These are phyloP conservation scores for Cichorium intybus DNA, from an alignment of 140 eudicot genomes.

Conservation along the genomic window DNA sequence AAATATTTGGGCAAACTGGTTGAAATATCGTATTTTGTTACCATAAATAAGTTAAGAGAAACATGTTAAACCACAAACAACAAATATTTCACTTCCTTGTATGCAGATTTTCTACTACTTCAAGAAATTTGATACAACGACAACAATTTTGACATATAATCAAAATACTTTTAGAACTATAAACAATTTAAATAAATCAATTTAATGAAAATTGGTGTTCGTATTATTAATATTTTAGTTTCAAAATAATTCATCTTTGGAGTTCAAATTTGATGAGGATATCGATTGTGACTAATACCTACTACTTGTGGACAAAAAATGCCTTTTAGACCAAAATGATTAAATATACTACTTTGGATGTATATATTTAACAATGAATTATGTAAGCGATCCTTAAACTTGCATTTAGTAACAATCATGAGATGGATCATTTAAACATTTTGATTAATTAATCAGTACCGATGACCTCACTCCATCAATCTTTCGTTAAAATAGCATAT, in stretches of 20 bases:
- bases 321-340: background rate
- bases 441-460: background rate
- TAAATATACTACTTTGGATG: background rate
- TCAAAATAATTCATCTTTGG: background rate
- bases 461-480: background rate
- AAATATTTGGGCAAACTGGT: no score
- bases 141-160: no score
- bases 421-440: slow-evolving; percentile 3
- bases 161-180: background rate
- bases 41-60: no score
- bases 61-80: no score
- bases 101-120: no score
- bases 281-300: background rate
- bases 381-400: slow-evolving; percentile 4
- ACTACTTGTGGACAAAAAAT: slow-evolving; percentile 12
- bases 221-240: no score
- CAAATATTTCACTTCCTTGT: no score
- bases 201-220: slow-evolving; percentile 5
- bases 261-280: background rate
- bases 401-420: background rate
- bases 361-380: slow-evolving; percentile 3
- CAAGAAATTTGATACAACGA: no score
- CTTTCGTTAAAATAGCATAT: background rate
- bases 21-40: no score
- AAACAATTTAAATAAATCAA: background rate